Percentiles rank a stretch among this genome's conserved stretches.
These are phyloP conservation scores for Magnolia kwangsiensis DNA, from an alignment of 164 flowering plant species.

Conservation along the genomic window DNA sequence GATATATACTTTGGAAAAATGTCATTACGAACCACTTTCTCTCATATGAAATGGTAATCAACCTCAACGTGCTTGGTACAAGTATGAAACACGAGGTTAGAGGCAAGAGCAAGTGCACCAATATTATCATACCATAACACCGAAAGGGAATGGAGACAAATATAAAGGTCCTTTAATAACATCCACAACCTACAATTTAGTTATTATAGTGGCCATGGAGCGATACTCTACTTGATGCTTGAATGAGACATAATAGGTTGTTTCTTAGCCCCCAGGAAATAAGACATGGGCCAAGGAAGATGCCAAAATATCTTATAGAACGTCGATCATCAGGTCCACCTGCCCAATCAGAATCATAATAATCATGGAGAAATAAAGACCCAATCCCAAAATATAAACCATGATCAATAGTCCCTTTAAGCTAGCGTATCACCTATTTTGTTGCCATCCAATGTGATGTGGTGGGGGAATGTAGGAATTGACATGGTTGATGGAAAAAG, in stretches of 20 bases:
- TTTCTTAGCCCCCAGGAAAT: slow-evolving; percentile 4
- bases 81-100: background rate
- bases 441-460: background rate
- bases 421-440: background rate
- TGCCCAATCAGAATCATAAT: background rate
- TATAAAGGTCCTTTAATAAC: too few species aligned
- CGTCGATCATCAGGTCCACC: background rate
- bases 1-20: background rate
- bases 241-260: background rate
- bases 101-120: background rate
- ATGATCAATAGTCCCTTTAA: background rate
- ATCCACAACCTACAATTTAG: too few species aligned
- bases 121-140: too few species aligned
- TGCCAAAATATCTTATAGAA: background rate
- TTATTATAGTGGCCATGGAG: too few species aligned
- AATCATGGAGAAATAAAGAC: background rate
- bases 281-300: background rate
- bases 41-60: background rate
- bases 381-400: background rate
- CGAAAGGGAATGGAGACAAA: too few species aligned
- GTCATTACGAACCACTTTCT: background rate
- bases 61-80: background rate
- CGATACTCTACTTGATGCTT: background rate
- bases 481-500: background rate
- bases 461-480: background rate